Evolutionary conservation across 2,329 filamentous ascomycete genomes (phyloP).

Genomic region (Sporothrix humicola): DNA sequence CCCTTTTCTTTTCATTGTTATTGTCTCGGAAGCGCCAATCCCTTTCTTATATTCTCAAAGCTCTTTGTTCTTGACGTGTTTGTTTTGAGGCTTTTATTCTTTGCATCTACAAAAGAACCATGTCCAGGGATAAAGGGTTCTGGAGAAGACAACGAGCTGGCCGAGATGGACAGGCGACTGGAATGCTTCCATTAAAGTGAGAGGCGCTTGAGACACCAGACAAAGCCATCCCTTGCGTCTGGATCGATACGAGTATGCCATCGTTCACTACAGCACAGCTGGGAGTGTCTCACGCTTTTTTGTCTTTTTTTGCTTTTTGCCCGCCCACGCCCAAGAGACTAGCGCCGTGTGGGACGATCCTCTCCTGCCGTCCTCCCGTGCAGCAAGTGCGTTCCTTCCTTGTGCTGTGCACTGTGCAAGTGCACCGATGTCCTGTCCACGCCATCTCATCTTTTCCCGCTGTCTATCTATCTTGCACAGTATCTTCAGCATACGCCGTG

Average conservation of each 20-base stretch:
- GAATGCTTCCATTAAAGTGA: neutral
- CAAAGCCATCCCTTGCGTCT: conserved; percentile 11
- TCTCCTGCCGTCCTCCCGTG: conserved; percentile 1
- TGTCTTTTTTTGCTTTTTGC: neutral
- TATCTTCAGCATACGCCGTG: neutral
- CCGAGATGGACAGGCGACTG: neutral
- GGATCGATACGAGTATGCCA: conserved; percentile 14
- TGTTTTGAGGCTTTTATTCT: conserved; percentile 15
- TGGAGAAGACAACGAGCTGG: neutral
- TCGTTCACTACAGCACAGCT: neutral
- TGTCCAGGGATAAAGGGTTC: neutral
- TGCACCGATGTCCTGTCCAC: neutral
- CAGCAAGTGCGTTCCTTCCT: conserved; percentile 22
- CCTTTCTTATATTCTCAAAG: neutral
- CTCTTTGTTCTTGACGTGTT: conserved; percentile 21
- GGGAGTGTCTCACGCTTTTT: conserved; percentile 6
- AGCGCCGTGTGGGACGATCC: conserved; percentile 18
- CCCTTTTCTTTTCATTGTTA: neutral
- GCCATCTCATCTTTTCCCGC: conserved; percentile 19
- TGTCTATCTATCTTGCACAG: neutral
- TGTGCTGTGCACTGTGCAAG: conserved; percentile 18
- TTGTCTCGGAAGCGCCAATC: conserved; percentile 17
- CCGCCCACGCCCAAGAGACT: neutral
- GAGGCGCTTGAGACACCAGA: neutral
- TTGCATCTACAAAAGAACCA: conserved; percentile 1